Evolutionary conservation across 257 asterid genomes (phyloP), one percentile per base, ranked within the genome.

Genomic region (Nicotiana otophora): DNA sequence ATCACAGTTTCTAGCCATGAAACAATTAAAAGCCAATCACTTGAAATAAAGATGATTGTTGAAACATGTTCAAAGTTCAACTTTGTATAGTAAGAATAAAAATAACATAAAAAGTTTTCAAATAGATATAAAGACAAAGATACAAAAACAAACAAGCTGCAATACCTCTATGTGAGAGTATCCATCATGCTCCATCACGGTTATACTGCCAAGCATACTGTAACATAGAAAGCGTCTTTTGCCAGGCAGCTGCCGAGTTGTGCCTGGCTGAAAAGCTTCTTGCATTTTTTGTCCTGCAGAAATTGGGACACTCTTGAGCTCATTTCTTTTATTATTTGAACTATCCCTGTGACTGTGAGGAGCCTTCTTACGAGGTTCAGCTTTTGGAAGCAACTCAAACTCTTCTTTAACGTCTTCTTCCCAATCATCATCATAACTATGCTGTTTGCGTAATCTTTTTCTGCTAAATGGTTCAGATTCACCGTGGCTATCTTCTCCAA

Each of bases 121-220:
- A 30, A 68, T 15, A 80, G 77, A 39, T 76, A 81, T 81, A 76
- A 42, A 81, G 58, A 66, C 36, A 51, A 7, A 26, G 14, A 72
- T 5, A 72, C 78, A 26, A 34, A 51, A 57, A 74, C 12, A 76
- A 70, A 55, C 79, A 84, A 76, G 78, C 66, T 42, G 81, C 39
- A 76, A 39, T 89, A 96, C 98, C 98, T 96, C 98, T 81, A 96
- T 91, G 84, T 96, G 99, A 65, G 98, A 94, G 89, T 91, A 94
- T 57, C 98, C 98, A 77, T 93, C 97, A 85, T 91, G 98, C 77
- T 91, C 94, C 98, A 94, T 92, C 57, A 96, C 77, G 82, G 98
- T 96, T 85, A 96, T 90, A 91, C 97, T 88, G 72, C 99, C 99
- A 79, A 94, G 90, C 98, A 94, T 93, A 86, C 89, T 94, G 86